Base-by-base conservation (phyloP, 768 basidiomycete genomes). In the Collybia sordida region DNA sequence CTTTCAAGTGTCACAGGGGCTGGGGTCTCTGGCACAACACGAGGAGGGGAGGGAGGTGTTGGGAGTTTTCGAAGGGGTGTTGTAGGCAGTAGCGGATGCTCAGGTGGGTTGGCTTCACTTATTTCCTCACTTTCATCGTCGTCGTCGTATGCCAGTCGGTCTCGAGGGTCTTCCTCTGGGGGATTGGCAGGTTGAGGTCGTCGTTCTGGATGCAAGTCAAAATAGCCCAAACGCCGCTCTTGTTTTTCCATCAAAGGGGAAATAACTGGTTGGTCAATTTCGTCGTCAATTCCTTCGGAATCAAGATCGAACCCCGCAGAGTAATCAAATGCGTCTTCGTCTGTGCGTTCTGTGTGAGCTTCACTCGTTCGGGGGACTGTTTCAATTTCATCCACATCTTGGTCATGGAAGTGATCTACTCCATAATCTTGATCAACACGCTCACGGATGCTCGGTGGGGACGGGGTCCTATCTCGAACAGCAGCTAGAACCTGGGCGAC, bases 131-230 rank as follows among this genome's bases (percentile, higher is more conserved):
- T n/a, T n/a, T 67, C 74, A 52, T 63, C 68, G 21, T 74, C 73
- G 14, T 51, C 60, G 53, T 71, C 68, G 35, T 63, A 64, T 3
- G 67, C 71, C n/a, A 75, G 59, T 47, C 64, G 64, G 6, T 45
- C 64, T 12, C 72, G 65, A 25, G 72, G 70, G 48, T 72, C 73
- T 7, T 72, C 65, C 15, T 74, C 70, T 11, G 61, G 2, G 24
- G 56, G 55, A n/a, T 59, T 52, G 3, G 56, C 50, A 11, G 62
- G 50, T 3, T 59, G 62, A 18, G 77, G 78, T 34, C 83, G 71
- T 39, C 88, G 75, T 39, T 90, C 88, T 9, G 88, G 88, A 62
- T 91, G 88, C 12, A 89, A 58, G 62, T 90, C 88, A 61, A 91
- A 91, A 63, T 91, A 91, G 0, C 86, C 85, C 22, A 82, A 45